These are phyloP conservation scores for Colletotrichum incanum DNA, from an alignment of 2,329 filamentous ascomycete genomes.

Conservation along the genomic window DNA sequence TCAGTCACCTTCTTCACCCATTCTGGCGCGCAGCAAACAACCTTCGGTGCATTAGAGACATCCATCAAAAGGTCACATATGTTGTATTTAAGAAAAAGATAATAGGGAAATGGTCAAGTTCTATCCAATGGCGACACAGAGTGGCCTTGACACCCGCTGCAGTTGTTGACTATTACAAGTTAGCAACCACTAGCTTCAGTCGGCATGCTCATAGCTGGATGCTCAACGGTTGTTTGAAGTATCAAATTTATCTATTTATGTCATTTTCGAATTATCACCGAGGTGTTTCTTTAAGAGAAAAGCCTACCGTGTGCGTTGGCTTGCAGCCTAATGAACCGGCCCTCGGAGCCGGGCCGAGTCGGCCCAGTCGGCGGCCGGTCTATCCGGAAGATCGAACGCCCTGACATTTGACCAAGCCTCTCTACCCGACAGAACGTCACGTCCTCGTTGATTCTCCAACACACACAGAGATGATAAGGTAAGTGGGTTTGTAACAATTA, in stretches of 20 bases:
- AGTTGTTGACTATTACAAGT: too few relatives aligned
- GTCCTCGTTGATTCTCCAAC: too few relatives aligned
- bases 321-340: not conserved
- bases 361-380: not conserved
- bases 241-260: too few relatives aligned
- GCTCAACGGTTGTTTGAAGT: too few relatives aligned
- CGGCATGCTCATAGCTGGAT: too few relatives aligned
- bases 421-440: too few relatives aligned
- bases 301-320: not conserved
- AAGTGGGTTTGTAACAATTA: not conserved
- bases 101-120: too few relatives aligned
- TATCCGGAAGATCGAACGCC: not conserved
- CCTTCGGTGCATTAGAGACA: not conserved
- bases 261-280: too few relatives aligned
- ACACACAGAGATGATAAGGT: not conserved
- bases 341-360: not conserved
- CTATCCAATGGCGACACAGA: too few relatives aligned
- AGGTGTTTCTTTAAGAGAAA: not conserved
- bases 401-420: not conserved
- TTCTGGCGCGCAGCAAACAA: not conserved
- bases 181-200: too few relatives aligned
- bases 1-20: not conserved
- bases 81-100: not conserved
- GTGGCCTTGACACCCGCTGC: too few relatives aligned
- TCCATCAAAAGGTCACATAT: not conserved